Conservation (phyloP, 2,329 filamentous ascomycete genomes). For the Malbranchea zuffiana region DNA sequence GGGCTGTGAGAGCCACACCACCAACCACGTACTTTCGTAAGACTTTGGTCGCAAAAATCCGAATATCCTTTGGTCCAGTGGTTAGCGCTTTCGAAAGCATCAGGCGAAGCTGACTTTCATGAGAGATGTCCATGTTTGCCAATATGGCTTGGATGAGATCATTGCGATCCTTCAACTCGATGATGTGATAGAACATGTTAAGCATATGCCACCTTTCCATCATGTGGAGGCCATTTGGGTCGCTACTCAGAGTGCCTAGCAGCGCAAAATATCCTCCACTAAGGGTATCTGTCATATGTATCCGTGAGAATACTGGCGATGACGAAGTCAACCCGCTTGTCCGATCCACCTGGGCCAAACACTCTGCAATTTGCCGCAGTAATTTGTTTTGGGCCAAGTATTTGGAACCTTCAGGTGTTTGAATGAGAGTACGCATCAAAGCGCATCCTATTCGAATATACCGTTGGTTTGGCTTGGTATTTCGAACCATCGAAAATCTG, state of each 20-base stretch:
- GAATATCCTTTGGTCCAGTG: conserved; percentile 77
- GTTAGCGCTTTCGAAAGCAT: conserved; percentile 90
- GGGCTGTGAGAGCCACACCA: conserved; percentile 32
- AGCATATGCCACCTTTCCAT: conserved; percentile 96
- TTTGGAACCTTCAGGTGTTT: conserved; percentile 71
- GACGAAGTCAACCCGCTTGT: conserved; percentile 59
- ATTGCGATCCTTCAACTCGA: conserved; percentile 79
- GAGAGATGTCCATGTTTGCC: conserved; percentile 81
- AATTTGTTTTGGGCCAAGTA: conserved; percentile 89
- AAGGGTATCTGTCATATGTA: conserved; percentile 74
- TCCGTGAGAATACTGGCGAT: conserved; percentile 76
- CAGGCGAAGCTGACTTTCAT: conserved; percentile 80
- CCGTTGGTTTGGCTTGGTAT: conserved; percentile 84
- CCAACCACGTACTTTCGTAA: conserved; percentile 74
- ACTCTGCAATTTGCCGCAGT: conserved; percentile 86
- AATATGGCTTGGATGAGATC: conserved; percentile 84
- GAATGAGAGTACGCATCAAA: conserved; percentile 72
- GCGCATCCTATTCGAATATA: conserved; percentile 86
- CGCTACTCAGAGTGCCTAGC: conserved; percentile 74
- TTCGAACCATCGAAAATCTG: conserved; percentile 80
- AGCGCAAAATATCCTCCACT: conserved; percentile 91
- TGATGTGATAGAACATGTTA: conserved; percentile 99
- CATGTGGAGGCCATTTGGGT: conserved; percentile 72
- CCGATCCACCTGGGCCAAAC: conserved; percentile 85
- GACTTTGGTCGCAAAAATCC: conserved; percentile 78